Percentiles rank a stretch among this genome's conserved stretches.
phyloP scores from a whole-genome alignment of 1,284 basidiomycete species.

The Microbotryum scabiosae region DNA sequence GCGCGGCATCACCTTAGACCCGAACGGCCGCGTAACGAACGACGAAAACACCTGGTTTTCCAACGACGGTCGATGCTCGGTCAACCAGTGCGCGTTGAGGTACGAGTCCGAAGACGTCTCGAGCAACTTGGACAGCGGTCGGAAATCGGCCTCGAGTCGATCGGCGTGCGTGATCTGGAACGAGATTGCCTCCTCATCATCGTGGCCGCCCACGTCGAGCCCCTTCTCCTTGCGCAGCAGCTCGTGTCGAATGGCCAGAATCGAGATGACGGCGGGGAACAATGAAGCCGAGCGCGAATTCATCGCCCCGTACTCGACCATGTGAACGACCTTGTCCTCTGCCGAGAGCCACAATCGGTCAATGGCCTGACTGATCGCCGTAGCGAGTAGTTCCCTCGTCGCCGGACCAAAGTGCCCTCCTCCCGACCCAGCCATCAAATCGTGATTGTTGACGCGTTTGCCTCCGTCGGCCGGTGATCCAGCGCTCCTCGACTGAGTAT shows the following conservation, averaged over 20 bases:
- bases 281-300: constrained; percentile 37
- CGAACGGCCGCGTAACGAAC: constrained; percentile 38
- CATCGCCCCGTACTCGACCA: constrained; percentile 41
- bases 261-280: constrained; percentile 37
- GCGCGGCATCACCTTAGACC: constrained; percentile 38
- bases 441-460: constrained; percentile 10
- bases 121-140: constrained; percentile 36
- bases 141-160: constrained; percentile 37
- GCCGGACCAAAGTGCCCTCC: constrained; percentile 38
- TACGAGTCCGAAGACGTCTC: constrained; percentile 35
- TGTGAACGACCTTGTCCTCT: constrained; percentile 33
- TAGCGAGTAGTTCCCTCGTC: constrained; percentile 35
- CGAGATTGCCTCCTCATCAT: constrained; percentile 21
- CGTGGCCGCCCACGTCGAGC: constrained; percentile 1
- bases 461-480: background rate
- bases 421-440: constrained; percentile 24
- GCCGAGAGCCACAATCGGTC: constrained; percentile 31
- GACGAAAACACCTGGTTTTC: constrained; percentile 37
- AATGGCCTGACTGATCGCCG: constrained; percentile 34
- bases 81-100: constrained; percentile 36
- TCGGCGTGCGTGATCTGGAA: constrained; percentile 41
- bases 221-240: constrained; percentile 2
- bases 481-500: background rate
- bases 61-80: constrained; percentile 32
- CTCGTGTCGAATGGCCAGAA: constrained; percentile 27